These are phyloP conservation scores for Elongisporangium senticosum DNA, from an alignment of 352 stramenopile genomes.

Conservation along the genomic window DNA sequence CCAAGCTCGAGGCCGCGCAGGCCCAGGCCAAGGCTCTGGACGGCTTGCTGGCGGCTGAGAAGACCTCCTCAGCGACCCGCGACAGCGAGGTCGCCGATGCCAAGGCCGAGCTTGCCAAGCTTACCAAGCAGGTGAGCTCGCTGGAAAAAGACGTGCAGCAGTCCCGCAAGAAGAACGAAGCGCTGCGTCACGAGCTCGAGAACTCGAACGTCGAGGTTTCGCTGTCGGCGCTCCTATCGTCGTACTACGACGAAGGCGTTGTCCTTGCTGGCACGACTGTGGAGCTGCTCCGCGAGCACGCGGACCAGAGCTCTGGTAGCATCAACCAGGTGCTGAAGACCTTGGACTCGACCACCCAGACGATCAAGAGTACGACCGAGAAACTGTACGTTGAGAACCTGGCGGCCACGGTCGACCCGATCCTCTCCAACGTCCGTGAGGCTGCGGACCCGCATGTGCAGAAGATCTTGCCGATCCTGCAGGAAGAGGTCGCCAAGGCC, in stretches of 20 bases:
- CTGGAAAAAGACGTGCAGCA: slow-evolving; percentile 39
- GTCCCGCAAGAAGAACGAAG: slow-evolving; percentile 62
- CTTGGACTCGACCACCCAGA: slow-evolving; percentile 41
- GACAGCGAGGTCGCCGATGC: slow-evolving; percentile 23
- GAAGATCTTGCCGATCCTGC: slow-evolving; percentile 46
- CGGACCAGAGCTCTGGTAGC: slow-evolving; percentile 33
- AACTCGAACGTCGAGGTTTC: slow-evolving; percentile 54
- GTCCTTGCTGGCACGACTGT: slow-evolving; percentile 35
- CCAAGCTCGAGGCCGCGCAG: slow-evolving; percentile 15
- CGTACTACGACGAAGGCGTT: slow-evolving; percentile 78
- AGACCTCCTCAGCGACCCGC: slow-evolving; percentile 16
- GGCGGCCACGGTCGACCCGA: slow-evolving; percentile 51
- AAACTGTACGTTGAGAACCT: slow-evolving; percentile 71
- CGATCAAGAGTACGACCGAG: slow-evolving; percentile 31
- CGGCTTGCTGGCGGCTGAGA: slow-evolving; percentile 23
- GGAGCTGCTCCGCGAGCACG: slow-evolving; percentile 32
- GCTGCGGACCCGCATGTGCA: slow-evolving; percentile 49
- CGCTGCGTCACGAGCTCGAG: slow-evolving; percentile 43
- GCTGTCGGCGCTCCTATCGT: slow-evolving; percentile 59
- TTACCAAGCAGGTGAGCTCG: slow-evolving; percentile 25
- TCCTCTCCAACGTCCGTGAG: slow-evolving; percentile 44
- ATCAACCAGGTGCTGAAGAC: slow-evolving; percentile 47
- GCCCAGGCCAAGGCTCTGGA: slow-evolving; percentile 29
- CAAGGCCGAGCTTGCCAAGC: slow-evolving; percentile 25
- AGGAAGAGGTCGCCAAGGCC: slow-evolving; percentile 33